phyloP scores from a whole-genome alignment of 805 yeast species.

The Candida incommunis region DNA sequence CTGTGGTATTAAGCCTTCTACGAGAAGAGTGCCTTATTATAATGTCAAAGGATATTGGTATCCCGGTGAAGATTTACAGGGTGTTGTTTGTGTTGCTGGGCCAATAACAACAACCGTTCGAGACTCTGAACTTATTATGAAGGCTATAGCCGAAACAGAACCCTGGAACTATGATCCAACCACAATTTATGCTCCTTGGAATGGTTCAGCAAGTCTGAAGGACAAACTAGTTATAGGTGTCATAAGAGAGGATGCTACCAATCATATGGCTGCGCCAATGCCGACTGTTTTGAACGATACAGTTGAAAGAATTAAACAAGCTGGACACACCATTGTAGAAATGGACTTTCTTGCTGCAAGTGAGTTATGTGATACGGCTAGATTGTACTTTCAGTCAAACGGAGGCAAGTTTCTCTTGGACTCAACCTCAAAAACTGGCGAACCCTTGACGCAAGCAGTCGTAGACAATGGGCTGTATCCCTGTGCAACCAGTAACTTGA shows the following conservation, averaged over 20 bases:
- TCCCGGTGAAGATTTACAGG: neutral
- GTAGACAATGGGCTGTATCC: constrained; percentile 14
- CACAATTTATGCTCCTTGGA: constrained; percentile 12
- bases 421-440: constrained; percentile 27
- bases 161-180: constrained; percentile 5
- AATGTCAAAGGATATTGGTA: constrained; percentile 18
- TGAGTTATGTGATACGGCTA: constrained; percentile 28
- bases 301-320: constrained; percentile 39
- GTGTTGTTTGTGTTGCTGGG: constrained; percentile 2
- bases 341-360: constrained; percentile 30
- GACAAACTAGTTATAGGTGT: constrained; percentile 16
- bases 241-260: constrained; percentile 2
- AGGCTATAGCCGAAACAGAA: neutral
- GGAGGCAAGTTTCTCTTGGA: constrained; percentile 27
- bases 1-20: constrained; percentile 35
- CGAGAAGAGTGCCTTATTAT: constrained; percentile 27
- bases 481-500: constrained; percentile 10
- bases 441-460: constrained; percentile 14
- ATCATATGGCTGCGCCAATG: constrained; percentile 42
- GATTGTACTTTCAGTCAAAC: constrained; percentile 29
- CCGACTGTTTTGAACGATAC: constrained; percentile 36
- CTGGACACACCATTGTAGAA: constrained; percentile 41
- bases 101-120: neutral
- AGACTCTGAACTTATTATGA: neutral
- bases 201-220: constrained; percentile 12